A percentile compares a stretch with the other conserved stretches of the same genome.
Conservation (phyloP, 768 basidiomycete genomes). For the Auricularia heimuer region DNA sequence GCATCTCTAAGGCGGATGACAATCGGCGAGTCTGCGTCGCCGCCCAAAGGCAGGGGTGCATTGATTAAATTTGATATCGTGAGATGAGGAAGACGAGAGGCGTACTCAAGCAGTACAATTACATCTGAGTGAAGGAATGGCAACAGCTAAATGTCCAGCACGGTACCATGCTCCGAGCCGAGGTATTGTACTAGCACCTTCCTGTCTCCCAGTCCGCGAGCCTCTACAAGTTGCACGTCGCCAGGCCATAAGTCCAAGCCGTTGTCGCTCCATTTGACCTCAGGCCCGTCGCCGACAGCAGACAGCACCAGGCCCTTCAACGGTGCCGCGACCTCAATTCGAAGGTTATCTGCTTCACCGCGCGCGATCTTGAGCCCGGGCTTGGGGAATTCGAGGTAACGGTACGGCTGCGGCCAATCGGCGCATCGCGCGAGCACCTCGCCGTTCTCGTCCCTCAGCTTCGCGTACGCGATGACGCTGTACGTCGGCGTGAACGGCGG, state of each 20-base stretch:
- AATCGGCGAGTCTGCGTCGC: too few species aligned
- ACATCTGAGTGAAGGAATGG: too few species aligned
- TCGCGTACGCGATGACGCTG: constrained; percentile 26
- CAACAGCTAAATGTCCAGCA: neutral
- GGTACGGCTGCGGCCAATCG: constrained; percentile 25
- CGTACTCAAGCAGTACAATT: too few species aligned
- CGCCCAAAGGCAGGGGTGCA: too few species aligned
- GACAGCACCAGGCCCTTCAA: constrained; percentile 17
- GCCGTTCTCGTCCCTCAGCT: constrained; percentile 17
- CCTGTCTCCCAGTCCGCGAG: constrained; percentile 8
- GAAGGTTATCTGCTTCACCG: constrained; percentile 9
- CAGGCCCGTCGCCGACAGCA: constrained; percentile 13
- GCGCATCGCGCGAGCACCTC: constrained; percentile 20
- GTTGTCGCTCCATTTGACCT: constrained; percentile 22
- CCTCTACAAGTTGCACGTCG: constrained; percentile 11
- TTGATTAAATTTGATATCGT: too few species aligned
- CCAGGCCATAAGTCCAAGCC: constrained; percentile 19
- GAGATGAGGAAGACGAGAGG: too few species aligned
- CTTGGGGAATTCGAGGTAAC: constrained; percentile 21
- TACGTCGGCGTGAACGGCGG: constrained; percentile 14
- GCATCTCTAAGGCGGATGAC: too few species aligned
- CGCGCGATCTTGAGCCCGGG: constrained; percentile 12
- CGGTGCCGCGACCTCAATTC: constrained; percentile 12
- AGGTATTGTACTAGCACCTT: constrained; percentile 13
- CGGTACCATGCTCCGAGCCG: constrained; percentile 9